A percentile compares a stretch with the other conserved stretches of the same genome.
Conservation (phyloP, 805 yeast genomes). For the Saturnispora halmiae region DNA sequence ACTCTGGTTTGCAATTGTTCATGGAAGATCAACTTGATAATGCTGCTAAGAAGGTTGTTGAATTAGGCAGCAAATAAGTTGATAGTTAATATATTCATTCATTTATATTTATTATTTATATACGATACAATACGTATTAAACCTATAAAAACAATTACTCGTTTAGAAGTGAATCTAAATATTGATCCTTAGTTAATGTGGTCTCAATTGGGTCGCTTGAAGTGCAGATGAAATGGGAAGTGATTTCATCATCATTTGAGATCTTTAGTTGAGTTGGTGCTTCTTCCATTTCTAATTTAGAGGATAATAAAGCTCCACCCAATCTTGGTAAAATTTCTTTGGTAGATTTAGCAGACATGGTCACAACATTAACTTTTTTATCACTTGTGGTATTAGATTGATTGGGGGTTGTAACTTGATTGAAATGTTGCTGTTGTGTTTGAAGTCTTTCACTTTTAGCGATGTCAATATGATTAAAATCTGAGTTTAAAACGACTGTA, state of each 20-base stretch:
- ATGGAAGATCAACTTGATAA: slow-evolving; percentile 89
- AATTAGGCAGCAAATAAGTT: slow-evolving; percentile 34
- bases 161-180: slow-evolving; percentile 24
- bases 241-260: slow-evolving; percentile 8
- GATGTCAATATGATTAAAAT: slow-evolving; percentile 69
- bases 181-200: slow-evolving; percentile 25
- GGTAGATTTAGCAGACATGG: slow-evolving; percentile 62
- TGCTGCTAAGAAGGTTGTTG: slow-evolving; percentile 93
- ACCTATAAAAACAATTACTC: slow-evolving; percentile 9
- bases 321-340: slow-evolving; percentile 51
- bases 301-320: slow-evolving; percentile 63
- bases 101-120: neutral
- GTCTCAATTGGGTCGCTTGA: slow-evolving; percentile 16
- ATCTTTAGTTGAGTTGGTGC: slow-evolving; percentile 23
- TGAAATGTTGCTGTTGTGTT: slow-evolving; percentile 32
- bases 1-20: slow-evolving; percentile 88
- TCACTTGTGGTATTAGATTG: slow-evolving; percentile 16
- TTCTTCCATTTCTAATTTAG: slow-evolving; percentile 57
- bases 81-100: neutral
- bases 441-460: slow-evolving; percentile 12
- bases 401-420: slow-evolving; percentile 26
- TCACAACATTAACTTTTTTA: slow-evolving; percentile 55
- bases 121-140: neutral
- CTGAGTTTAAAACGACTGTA: slow-evolving; percentile 72
- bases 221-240: slow-evolving; percentile 9